These are phyloP conservation scores for Macrophomina phaseolina DNA, from an alignment of 2,329 filamentous ascomycete genomes.

Conservation along the genomic window DNA sequence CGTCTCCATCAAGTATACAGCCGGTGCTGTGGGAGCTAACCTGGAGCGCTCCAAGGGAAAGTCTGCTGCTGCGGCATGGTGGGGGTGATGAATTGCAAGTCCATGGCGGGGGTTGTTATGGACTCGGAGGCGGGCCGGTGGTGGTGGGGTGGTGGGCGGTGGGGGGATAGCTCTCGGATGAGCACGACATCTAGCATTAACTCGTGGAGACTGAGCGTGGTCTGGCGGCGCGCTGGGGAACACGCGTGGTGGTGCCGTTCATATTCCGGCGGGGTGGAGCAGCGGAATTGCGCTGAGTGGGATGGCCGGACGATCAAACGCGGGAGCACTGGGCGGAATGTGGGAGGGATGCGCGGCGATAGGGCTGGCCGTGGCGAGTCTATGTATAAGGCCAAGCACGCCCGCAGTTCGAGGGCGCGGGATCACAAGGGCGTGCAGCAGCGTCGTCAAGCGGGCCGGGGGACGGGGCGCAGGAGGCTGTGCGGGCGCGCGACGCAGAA, in stretches of 20 bases:
- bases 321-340: constrained; percentile 14
- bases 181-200: constrained; percentile 18
- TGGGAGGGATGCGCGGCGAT: constrained; percentile 10
- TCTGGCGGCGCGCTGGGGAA: background rate
- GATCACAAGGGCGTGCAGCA: background rate
- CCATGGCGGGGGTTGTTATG: constrained; percentile 8
- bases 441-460: constrained; percentile 3
- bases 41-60: constrained; percentile 17
- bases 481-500: background rate
- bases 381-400: constrained; percentile 18
- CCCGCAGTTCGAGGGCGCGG: background rate
- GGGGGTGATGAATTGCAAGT: constrained; percentile 3
- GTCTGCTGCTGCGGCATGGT: constrained; percentile 13
- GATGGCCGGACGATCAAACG: constrained; percentile 7
- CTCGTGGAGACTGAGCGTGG: background rate
- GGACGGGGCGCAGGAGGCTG: constrained; percentile 3
- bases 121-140: background rate
- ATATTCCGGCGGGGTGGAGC: constrained; percentile 10
- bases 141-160: constrained; percentile 4
- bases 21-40: background rate
- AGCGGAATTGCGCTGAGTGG: background rate
- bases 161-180: constrained; percentile 16
- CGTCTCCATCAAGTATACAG: too few relatives aligned
- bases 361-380: background rate
- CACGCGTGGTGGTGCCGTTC: constrained; percentile 12